Conservation (phyloP, 2,329 filamentous ascomycete species). For the Neophaeococcomyces aloes region DNA sequence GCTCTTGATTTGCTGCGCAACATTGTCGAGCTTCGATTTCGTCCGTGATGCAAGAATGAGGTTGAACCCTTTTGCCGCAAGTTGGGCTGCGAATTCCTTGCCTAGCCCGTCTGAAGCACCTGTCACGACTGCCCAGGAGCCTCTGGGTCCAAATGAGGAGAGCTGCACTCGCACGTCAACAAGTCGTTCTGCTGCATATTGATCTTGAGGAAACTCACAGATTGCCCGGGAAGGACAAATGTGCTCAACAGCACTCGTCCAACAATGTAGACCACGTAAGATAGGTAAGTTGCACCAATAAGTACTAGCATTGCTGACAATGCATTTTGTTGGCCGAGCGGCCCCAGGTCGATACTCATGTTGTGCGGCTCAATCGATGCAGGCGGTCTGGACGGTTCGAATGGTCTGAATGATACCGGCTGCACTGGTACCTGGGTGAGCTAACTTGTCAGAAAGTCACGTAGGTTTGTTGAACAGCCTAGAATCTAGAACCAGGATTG, state of each 20-base stretch:
- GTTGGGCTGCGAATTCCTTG: constrained; percentile 87
- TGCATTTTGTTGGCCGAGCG: constrained; percentile 16
- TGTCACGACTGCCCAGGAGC: constrained; percentile 88
- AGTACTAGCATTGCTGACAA: constrained; percentile 26
- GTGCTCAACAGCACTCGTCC: constrained; percentile 54
- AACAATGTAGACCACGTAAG: constrained; percentile 48
- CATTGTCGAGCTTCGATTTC: constrained; percentile 71
- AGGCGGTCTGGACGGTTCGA: not conserved
- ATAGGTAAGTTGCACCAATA: constrained; percentile 50
- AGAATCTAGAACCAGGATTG: no score
- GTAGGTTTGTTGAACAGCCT: no score
- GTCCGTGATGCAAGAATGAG: constrained; percentile 90
- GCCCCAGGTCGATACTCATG: constrained; percentile 16
- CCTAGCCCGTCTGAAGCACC: constrained; percentile 93
- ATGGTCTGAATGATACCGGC: no score
- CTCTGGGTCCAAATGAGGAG: constrained; percentile 77
- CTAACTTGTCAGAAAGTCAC: no score
- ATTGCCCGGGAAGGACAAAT: constrained; percentile 52
- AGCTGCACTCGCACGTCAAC: constrained; percentile 47
- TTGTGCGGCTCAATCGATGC: not conserved
- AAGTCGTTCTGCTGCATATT: not conserved
- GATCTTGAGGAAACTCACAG: constrained; percentile 28
- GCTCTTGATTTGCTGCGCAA: constrained; percentile 63
- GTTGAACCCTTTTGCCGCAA: constrained; percentile 88
- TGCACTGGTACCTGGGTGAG: no score